Base-by-base conservation (phyloP, 1,284 basidiomycete genomes). In the Ganoderma sinense region DNA sequence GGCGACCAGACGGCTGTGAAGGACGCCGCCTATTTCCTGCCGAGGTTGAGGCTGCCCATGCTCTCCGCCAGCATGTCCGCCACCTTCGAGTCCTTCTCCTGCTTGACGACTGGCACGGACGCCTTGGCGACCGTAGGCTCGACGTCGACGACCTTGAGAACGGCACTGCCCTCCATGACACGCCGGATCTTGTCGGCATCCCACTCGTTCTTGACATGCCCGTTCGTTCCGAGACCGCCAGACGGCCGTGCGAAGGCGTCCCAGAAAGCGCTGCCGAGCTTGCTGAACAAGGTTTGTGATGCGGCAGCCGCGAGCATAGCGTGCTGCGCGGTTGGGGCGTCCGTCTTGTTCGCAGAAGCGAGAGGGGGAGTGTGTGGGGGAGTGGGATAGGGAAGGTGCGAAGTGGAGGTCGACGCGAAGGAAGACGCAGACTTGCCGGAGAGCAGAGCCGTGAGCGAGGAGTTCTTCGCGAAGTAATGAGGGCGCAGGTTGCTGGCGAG, bases 151-250 rank as follows among this genome's bases (percentile, higher is more conserved):
- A 94, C 86, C 63, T 84, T 82, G 68, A 94, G 83, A 48, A 94
- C 90, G 0, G 93, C 93, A 71, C 87, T 90, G 64, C 93, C 93
- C 72, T 94, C 93, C 73, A 94, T 82, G 40, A 94, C 91, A 72
- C 86, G 87, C 73, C 89, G 83, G 4, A 94, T 91, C 81, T 94
- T 94, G 70, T 94, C 92, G 66, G 87, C 85, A 76, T 94, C 93
- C 88, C 87, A 89, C 58, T 82, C 80, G 74, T 74, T 58, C 77
- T 69, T 64, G 72, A 53, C 59, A 79, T 65, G 11, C 70, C 14
- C 53, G 82, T 73, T 55, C 78, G 68, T 36, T 77, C 71, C 26
- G 75, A 64, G 55, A 0, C 41, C 2, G 4, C 74, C 33, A 74
- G 75, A 64, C 4, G 64, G 61, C 75, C 89, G 89, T 18, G 89